Conservation (phyloP, 2,329 filamentous ascomycete genomes). For the Ophiocordyceps camponoti-floridani region DNA sequence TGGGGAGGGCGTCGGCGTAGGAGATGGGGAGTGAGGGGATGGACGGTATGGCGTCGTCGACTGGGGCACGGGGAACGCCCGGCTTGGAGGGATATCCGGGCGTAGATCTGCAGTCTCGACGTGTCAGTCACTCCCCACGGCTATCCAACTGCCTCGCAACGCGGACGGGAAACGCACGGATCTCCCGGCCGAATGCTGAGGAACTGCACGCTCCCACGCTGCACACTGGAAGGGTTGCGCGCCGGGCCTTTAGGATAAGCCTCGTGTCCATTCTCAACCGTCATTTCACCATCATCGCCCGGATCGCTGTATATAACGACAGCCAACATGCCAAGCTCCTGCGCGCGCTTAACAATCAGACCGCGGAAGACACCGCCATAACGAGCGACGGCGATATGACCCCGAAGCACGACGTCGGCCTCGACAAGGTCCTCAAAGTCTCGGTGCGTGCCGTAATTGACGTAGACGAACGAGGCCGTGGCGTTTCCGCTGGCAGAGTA, state of each 20-base stretch:
- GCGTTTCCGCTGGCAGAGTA: conserved; percentile 89
- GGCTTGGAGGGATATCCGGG: conserved; percentile 88
- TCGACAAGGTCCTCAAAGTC: conserved; percentile 71
- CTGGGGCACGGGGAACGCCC: conserved; percentile 58
- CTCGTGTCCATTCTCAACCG: conserved; percentile 62
- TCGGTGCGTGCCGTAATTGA: conserved; percentile 74
- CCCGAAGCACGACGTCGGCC: conserved; percentile 57
- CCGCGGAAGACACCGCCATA: conserved; percentile 81
- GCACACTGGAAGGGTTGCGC: conserved; percentile 72
- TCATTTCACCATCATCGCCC: conserved; percentile 69
- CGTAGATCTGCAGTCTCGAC: conserved; percentile 38
- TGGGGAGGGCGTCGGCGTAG: conserved; percentile 67
- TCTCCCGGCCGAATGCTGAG: conserved; percentile 53
- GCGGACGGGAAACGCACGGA: conserved; percentile 24
- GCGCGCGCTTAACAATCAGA: conserved; percentile 80
- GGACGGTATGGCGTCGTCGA: conserved; percentile 51
- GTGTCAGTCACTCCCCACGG: too few species aligned
- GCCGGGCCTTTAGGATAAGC: conserved; percentile 76
- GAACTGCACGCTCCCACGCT: conserved; percentile 74
- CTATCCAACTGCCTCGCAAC: too few species aligned
- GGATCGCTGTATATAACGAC: conserved; percentile 74
- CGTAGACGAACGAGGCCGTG: conserved; percentile 71
- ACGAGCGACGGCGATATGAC: conserved; percentile 73
- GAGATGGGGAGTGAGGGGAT: conserved; percentile 90
- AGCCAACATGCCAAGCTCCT: conserved; percentile 82